Evolutionary conservation across 352 stramenopile genomes (phyloP).

Genomic region (Phytophthora cryptogea): DNA sequence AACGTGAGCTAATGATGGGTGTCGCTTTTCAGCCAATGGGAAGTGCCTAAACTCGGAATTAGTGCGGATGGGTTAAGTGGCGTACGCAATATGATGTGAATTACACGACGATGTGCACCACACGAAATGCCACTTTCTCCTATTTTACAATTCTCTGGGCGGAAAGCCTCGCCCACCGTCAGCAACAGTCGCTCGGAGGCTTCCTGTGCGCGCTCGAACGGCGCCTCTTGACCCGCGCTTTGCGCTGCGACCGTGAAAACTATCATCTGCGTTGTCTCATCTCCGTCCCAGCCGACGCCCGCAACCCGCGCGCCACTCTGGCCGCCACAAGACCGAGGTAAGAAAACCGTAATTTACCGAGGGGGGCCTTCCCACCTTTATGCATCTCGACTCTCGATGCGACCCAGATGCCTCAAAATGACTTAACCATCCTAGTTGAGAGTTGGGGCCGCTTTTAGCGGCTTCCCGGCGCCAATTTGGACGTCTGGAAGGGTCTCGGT

Average conservation of each 20-base stretch:
- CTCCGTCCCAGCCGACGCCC: constrained; percentile 16
- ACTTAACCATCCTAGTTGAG: background rate
- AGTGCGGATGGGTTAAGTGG: too few species aligned
- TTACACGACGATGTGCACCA: too few species aligned
- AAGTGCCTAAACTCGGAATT: too few species aligned
- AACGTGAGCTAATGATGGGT: too few species aligned
- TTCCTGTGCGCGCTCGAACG: constrained; percentile 23
- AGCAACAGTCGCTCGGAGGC: constrained; percentile 28
- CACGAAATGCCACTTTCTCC: background rate
- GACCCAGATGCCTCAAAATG: background rate
- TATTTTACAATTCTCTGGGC: constrained; percentile 31
- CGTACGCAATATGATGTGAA: too few species aligned
- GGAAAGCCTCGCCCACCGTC: constrained; percentile 25
- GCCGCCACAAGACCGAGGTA: constrained; percentile 41
- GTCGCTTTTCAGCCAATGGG: too few species aligned
- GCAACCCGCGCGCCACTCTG: constrained; percentile 21
- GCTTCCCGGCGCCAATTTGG: constrained; percentile 3
- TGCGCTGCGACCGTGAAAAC: constrained; percentile 29
- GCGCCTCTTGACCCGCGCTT: constrained; percentile 14
- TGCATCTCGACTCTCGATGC: background rate
- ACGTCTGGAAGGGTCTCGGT: constrained; percentile 4
- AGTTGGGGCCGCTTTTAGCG: constrained; percentile 1
- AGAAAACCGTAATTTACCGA: constrained; percentile 44
- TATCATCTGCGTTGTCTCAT: constrained; percentile 33
- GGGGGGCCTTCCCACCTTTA: constrained; percentile 8